Conservation (phyloP, 345 rosid genomes). For the Chamaenerion angustifolium region DNA sequence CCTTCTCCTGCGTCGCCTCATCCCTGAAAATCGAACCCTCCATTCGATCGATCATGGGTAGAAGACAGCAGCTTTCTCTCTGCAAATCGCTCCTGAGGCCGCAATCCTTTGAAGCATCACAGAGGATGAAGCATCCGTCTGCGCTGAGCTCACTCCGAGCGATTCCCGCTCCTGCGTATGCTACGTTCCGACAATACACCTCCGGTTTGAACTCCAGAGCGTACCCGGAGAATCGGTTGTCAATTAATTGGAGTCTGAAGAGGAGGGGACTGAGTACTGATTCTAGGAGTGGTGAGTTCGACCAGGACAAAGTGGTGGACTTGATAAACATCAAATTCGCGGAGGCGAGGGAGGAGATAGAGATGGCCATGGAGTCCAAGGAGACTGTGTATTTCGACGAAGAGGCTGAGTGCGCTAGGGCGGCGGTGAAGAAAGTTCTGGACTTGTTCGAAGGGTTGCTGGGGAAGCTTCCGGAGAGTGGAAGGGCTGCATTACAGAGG, state of each 20-base stretch:
- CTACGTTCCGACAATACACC: too few species aligned
- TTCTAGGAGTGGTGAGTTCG: constrained; percentile 21
- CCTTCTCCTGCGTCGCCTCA: too few species aligned
- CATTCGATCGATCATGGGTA: neutral
- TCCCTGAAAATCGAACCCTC: too few species aligned
- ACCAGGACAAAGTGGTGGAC: constrained; percentile 65
- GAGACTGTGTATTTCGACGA: constrained; percentile 91
- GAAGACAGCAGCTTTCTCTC: neutral
- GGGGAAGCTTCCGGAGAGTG: constrained; percentile 43
- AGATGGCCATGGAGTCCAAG: constrained; percentile 90
- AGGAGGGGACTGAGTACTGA: constrained; percentile 23
- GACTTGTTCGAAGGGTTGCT: constrained; percentile 50
- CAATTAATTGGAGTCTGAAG: neutral
- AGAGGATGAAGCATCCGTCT: neutral
- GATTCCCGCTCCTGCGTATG: neutral
- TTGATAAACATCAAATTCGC: constrained; percentile 79
- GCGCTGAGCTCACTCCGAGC: neutral
- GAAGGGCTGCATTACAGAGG: constrained; percentile 48
- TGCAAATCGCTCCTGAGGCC: constrained; percentile 1
- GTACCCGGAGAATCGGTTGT: too few species aligned
- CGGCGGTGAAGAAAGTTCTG: constrained; percentile 53
- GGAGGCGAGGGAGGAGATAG: constrained; percentile 98
- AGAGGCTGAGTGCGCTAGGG: constrained; percentile 83
- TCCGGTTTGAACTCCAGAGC: too few species aligned
- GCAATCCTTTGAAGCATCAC: neutral